Evolutionary conservation across 371 early-diverging fungal genomes (phyloP), one percentile per base, ranked within the genome.

Genomic region (Scutellospora calospora): DNA sequence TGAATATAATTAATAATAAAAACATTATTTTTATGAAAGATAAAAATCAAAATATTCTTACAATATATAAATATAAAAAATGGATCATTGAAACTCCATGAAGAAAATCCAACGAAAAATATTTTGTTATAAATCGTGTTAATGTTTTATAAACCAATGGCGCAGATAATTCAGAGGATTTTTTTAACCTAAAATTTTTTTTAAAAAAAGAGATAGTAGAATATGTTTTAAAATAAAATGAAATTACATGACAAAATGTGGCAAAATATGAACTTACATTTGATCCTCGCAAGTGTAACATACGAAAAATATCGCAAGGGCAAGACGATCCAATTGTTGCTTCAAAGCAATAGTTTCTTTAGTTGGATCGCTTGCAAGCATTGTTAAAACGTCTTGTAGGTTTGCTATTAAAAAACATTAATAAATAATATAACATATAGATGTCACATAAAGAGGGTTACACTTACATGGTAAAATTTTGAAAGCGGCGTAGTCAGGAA

Each of bases 1-100:
- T 60, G 0, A 60, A 76, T 16, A 20, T 12, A 20, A 69, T 69
- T 25, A 18, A 12, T 49, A 5, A 29, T 11, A 51, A 9, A 11
- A 52, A 27, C 25, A 35, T 20, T 71, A 35, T 20, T 69, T 22
- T 38, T 51, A 4, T 18, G 8, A 25, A 22, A 14, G 18, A 25
- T 35, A 27, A 35, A 27, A 20, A 5, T 25, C 22, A 41, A 25
- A 51, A 18, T 72, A 8, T 31, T 29, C 77, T 77, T 35, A 77
- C 77, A 14, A 63, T 77, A 29, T 62, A 77, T n/a, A 63, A 59
- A 77, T 27, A 60, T 38, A 63, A 41, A 59, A 76, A 76, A 76
- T 76, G 77, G 45, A 77, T 77, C 63, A 77, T 63, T 3, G 77
- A 62, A 38, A 76, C 45, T 9, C 63, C 77, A 20, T 51, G 60